Conservation (phyloP, 2,329 filamentous ascomycete genomes). For the Clathrospora elynae region DNA sequence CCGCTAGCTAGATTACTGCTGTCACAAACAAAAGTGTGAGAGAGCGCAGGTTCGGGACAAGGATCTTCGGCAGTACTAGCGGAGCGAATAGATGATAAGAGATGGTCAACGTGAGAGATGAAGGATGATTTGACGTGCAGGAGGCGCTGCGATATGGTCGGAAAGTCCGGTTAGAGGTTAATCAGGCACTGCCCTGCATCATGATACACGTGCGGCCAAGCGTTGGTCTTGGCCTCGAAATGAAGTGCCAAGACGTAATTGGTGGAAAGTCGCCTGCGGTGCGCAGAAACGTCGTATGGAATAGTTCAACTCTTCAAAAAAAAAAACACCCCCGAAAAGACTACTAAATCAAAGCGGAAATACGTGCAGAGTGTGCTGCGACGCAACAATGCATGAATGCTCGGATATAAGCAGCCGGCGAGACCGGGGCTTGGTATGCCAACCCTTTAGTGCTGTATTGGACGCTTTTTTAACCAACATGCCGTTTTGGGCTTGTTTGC, state of each 20-base stretch:
- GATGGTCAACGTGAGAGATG: conserved; percentile 27
- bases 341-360: neutral
- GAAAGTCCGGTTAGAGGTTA: neutral
- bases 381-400: neutral
- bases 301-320: too few relatives aligned
- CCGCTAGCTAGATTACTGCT: conserved; percentile 23
- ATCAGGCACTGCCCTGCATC: conserved; percentile 10
- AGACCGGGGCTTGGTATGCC: conserved; percentile 39
- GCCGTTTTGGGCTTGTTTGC: conserved; percentile 34
- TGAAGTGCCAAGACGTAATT: conserved; percentile 28
- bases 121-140: neutral
- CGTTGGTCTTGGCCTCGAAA: conserved; percentile 22
- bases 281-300: too few relatives aligned
- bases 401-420: conserved; percentile 25
- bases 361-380: neutral
- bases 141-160: neutral
- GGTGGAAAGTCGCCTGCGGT: conserved; percentile 11
- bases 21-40: conserved; percentile 19
- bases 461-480: conserved; percentile 26
- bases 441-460: conserved; percentile 46
- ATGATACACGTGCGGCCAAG: conserved; percentile 24
- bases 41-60: conserved; percentile 26
- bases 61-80: conserved; percentile 15
- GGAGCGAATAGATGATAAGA: conserved; percentile 29
- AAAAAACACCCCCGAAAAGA: too few relatives aligned